Evolutionary conservation across 2,329 filamentous ascomycete species (phyloP).

Genomic region (Penicillium sp.): DNA sequence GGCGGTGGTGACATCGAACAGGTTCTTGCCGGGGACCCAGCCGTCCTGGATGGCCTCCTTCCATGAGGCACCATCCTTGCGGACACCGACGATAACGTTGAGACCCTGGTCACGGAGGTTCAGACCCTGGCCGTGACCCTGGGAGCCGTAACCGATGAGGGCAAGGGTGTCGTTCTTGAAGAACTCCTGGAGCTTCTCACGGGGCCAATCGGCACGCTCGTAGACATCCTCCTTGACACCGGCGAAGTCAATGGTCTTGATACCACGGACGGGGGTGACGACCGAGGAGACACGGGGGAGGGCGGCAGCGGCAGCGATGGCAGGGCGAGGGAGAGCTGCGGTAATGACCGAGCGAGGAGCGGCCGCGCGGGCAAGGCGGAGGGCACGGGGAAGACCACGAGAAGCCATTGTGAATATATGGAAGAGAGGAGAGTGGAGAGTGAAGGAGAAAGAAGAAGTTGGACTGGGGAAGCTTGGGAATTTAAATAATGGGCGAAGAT

Average conservation of each 20-base stretch:
- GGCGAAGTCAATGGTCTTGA: constrained; percentile 99
- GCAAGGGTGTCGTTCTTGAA: constrained; percentile 99
- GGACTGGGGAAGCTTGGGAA: constrained; percentile 17
- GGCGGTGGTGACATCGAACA: constrained; percentile 97
- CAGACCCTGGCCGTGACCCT: constrained; percentile 98
- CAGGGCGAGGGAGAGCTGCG: constrained; percentile 52
- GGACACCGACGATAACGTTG: constrained; percentile 97
- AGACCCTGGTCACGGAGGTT: constrained; percentile 99
- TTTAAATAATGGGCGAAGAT: constrained; percentile 20
- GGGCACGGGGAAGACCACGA: constrained; percentile 53
- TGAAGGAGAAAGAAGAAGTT: constrained; percentile 12
- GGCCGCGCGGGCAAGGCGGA: constrained; percentile 58
- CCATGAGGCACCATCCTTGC: constrained; percentile 98
- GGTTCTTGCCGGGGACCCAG: constrained; percentile 97
- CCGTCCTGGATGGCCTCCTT: constrained; percentile 95
- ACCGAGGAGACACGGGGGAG: constrained; percentile 45
- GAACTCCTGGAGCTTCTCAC: constrained; percentile 98
- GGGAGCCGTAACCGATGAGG: constrained; percentile 96
- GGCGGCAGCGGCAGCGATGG: constrained; percentile 45
- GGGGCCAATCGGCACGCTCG: constrained; percentile 97
- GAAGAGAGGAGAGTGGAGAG: constrained; percentile 15
- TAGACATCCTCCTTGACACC: constrained; percentile 92
- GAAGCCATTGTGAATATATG: constrained; percentile 45
- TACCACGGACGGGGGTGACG: constrained; percentile 61
- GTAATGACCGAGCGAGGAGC: constrained; percentile 58